Evolutionary conservation across 2,329 filamentous ascomycete species (phyloP).

Genomic region (Arthroderma uncinatum): DNA sequence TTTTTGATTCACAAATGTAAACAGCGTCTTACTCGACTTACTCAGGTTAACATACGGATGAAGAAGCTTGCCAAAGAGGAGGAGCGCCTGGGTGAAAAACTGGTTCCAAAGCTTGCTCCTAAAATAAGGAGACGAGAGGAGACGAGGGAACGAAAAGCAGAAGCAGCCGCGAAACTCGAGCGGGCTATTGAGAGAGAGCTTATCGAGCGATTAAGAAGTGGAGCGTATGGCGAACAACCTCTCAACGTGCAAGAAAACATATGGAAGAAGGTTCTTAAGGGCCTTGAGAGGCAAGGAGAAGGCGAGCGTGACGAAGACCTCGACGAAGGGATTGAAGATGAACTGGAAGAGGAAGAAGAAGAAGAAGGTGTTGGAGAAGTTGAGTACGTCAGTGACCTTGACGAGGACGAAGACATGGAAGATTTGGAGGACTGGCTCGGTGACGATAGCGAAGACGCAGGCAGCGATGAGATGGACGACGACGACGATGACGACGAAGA

Average conservation of each 20-base stretch:
- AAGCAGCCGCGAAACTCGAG: conserved; percentile 85
- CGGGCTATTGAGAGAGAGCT: conserved; percentile 90
- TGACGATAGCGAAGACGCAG: conserved; percentile 49
- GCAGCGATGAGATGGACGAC: conserved; percentile 36
- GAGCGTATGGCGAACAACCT: conserved; percentile 87
- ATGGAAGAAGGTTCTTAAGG: conserved; percentile 93
- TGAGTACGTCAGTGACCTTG: conserved; percentile 87
- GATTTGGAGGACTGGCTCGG: conserved; percentile 96
- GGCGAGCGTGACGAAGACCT: conserved; percentile 74
- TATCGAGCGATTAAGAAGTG: conserved; percentile 78
- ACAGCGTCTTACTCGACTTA: conserved; percentile 82
- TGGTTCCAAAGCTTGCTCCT: conserved; percentile 80
- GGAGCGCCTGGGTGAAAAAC: conserved; percentile 72
- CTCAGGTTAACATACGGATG: conserved; percentile 73
- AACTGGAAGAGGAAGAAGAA: conserved; percentile 58
- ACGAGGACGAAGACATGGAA: conserved; percentile 67
- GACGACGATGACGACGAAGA: conserved; percentile 49
- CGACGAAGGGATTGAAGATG: conserved; percentile 72
- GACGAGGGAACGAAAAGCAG: conserved; percentile 64
- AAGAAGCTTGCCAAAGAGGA: conserved; percentile 78
- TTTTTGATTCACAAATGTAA: conserved; percentile 92
- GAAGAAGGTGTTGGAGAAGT: conserved; percentile 65
- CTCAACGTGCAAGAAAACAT: conserved; percentile 90
- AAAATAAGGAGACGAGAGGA: conserved; percentile 72
- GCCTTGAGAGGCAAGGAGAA: conserved; percentile 77